Evolutionary conservation across 495 filamentous ascomycete genomes (phyloP), one percentile per base, ranked within the genome.

Genomic region (Penicillium goetzii): DNA sequence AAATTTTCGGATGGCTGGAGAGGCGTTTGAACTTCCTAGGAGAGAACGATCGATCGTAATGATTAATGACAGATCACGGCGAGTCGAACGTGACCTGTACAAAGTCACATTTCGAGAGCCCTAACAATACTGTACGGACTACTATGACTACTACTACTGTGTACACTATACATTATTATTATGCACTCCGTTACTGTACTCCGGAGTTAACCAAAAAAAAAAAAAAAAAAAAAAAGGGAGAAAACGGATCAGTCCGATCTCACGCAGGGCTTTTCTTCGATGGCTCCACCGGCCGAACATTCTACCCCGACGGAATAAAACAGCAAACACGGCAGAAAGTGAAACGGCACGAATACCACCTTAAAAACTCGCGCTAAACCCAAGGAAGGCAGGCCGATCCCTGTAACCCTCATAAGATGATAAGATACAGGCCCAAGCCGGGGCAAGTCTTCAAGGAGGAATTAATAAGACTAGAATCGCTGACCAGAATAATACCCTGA

Each of bases 231-330:
- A 32, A 19, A 47, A 56, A 55, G 21, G 54, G 54, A 51, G 26
- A 26, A 25, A 25, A 30, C 30, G 47, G 58, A 12, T 38, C 23
- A 9, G 17, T 33, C 41, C 47, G 47, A 53, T 59, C 40, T n/a
- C n/a, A n/a, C n/a, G n/a, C 45, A 60, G 23, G 49, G 66, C 45
- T 28, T n/a, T 43, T 9, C 51, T 61, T 64, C 62, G 55, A 59
- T 50, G 56, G 57, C 60, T 68, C 70, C 69, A 72, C 69, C 65
- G 64, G 68, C 14, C 60, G 70, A 72, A 72, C 63, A 69, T 72
- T 72, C 70, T 60, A 72, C 59, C 55, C 55, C 55, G 33, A 34
- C 53, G n/a, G 34, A 40, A 30, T 2, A 36, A 36, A 34, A 25
- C 52, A 10, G 51, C 19, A 25, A 32, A 38, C 14, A 43, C 62